Evolutionary conservation across 768 basidiomycete species (phyloP), one percentile per base, ranked within the genome.

Genomic region (Coprinopsis sp.): DNA sequence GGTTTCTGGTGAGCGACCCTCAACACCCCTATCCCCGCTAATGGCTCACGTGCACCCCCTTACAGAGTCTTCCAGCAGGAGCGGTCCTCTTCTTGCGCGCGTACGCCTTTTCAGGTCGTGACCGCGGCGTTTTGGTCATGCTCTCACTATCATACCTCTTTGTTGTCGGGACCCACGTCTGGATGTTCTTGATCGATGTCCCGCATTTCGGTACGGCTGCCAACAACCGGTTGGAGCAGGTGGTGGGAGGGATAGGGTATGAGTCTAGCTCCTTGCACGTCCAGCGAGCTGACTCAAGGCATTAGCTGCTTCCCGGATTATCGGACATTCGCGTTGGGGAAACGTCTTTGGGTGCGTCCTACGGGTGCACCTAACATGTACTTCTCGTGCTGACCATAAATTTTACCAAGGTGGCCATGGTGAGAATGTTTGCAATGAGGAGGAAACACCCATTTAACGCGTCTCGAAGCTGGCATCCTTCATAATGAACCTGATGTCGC

Each of bases 1-100:
- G 33, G 58, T 65, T 33, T 60, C 67, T 57, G 65, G 64, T 58
- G 65, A 65, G 54, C 27, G 55, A 61, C 19, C 27, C 19, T 33
- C 24, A 22, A 41, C 22, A 18, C 37, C 14, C 8, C 46, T 23
- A 13, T 16, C 22, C 22, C 21, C 10, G 12, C 23, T 6, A 14
- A 21, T 14, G 19, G 2, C 23, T 18, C 13, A 2, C 18, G 2
- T 18, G 24, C 22, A 8, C 24, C n/a, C 6, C 6, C 21, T 12
- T 14, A 2, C 6, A 22, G 5, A n/a, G 5, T 4, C 16, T 44
- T 14, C 6, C 23, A 13, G 13, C n/a, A 16, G 3, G 43, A 72
- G 72, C 58, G 37, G 70, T 74, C 22, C 71, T 74, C 64, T 24
- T 72, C 43, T 69, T 72, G 64, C 64, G 72, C 25, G 68, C 71